phyloP scores from a whole-genome alignment of 805 yeast species.

The Pichia paraexigua region DNA sequence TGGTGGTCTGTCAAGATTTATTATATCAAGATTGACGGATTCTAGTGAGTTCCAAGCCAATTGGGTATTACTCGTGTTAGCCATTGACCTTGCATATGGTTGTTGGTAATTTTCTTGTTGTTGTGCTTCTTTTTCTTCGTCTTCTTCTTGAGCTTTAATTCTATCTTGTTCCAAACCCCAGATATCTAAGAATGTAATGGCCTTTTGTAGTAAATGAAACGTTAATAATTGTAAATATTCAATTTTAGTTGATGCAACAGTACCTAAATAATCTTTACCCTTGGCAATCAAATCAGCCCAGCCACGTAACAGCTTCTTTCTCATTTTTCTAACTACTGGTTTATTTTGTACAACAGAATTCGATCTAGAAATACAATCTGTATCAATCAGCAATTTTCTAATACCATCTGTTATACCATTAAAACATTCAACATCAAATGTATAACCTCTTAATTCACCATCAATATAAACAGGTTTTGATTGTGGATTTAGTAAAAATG shows the following conservation, averaged over 20 bases:
- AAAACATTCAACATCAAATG: conserved; percentile 49
- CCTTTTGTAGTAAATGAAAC: conserved; percentile 58
- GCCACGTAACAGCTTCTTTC: conserved; percentile 66
- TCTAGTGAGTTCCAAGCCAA: not conserved
- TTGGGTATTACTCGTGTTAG: not conserved
- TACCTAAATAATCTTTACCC: conserved; percentile 66
- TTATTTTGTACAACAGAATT: conserved; percentile 58
- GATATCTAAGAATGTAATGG: conserved; percentile 55
- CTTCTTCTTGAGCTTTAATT: conserved; percentile 19
- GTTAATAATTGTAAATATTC: conserved; percentile 56
- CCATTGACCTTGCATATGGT: conserved; percentile 14
- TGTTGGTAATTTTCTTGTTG: not conserved
- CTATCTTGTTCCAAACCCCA: conserved; percentile 62
- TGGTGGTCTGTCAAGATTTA: conserved; percentile 48
- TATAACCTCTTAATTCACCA: conserved; percentile 32
- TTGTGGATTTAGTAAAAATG: conserved; percentile 57
- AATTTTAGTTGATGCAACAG: conserved; percentile 48
- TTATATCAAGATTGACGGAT: conserved; percentile 26
- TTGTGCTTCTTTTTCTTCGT: not conserved
- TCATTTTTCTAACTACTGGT: conserved; percentile 51
- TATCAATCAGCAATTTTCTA: conserved; percentile 49
- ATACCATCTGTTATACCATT: conserved; percentile 72
- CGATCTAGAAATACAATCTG: conserved; percentile 69
- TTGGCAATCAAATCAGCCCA: conserved; percentile 75
- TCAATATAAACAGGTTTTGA: conserved; percentile 34